Conservation (phyloP, 768 basidiomycete genomes). For the Termitomyces sp. region DNA sequence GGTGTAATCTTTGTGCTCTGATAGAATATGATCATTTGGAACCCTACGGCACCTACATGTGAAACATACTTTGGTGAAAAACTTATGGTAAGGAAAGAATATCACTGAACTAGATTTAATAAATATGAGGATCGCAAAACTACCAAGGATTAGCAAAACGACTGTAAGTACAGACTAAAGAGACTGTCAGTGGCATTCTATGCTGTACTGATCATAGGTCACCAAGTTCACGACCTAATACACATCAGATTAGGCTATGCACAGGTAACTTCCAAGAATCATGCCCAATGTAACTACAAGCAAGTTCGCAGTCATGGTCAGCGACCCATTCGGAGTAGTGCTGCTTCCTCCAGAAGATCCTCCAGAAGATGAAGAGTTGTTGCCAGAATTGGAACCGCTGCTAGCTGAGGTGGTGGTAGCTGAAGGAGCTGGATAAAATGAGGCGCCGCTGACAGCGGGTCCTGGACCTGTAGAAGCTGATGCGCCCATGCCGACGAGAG, state of each 20-base stretch:
- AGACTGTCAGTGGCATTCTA: not conserved
- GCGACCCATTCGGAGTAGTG: not conserved
- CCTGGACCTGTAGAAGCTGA: slow-evolving; percentile 39
- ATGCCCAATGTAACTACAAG: not conserved
- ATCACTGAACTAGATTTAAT: not conserved
- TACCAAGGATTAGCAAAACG: not conserved
- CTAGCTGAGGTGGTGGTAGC: slow-evolving; percentile 3
- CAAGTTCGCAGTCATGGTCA: not conserved
- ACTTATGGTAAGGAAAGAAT: not conserved
- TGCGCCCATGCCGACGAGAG: slow-evolving; percentile 41
- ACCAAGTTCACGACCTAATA: no score
- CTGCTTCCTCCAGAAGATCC: not conserved
- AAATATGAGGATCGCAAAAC: not conserved
- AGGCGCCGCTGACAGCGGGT: slow-evolving; percentile 31
- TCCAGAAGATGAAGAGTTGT: no score
- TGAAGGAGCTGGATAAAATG: slow-evolving; percentile 20
- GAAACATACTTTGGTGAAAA: not conserved
- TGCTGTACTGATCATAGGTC: not conserved
- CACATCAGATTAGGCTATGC: not conserved
- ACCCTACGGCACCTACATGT: not conserved
- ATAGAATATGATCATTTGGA: not conserved
- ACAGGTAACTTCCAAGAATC: not conserved
- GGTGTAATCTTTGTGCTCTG: slow-evolving; percentile 5
- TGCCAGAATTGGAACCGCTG: not conserved
- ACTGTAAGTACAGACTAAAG: not conserved